A percentile compares a stretch with the other conserved stretches of the same genome.
Evolutionary conservation across 2,329 filamentous ascomycete genomes (phyloP).

Genomic region (Bertia moriformis): DNA sequence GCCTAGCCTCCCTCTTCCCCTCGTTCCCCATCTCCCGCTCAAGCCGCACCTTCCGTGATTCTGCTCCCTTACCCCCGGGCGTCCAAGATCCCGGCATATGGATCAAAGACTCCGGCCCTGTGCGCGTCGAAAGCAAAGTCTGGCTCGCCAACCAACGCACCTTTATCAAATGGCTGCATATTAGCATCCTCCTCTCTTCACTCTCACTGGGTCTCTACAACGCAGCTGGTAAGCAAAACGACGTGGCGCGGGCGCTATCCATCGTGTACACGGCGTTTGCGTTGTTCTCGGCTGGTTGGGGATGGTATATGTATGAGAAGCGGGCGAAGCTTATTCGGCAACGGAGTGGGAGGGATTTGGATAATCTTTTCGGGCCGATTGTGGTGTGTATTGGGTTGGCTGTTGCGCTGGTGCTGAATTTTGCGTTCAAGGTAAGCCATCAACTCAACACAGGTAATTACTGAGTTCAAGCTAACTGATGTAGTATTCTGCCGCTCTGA

Average conservation of each 20-base stretch:
- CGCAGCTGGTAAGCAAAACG: constrained; percentile 42
- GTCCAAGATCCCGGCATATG: constrained; percentile 44
- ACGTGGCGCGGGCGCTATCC: constrained; percentile 39
- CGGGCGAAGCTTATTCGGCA: constrained; percentile 40
- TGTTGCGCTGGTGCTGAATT: constrained; percentile 48
- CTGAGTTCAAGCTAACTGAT: not conserved
- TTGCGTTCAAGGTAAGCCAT: constrained; percentile 40
- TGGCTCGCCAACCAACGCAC: constrained; percentile 60
- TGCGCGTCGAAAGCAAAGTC: constrained; percentile 57
- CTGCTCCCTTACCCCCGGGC: constrained; percentile 37
- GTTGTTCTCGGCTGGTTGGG: constrained; percentile 47
- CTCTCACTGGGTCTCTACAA: constrained; percentile 52
- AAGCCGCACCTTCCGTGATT: constrained; percentile 9
- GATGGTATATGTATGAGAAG: constrained; percentile 49
- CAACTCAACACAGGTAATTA: not conserved
- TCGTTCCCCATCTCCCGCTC: not conserved
- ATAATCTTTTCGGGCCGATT: constrained; percentile 42
- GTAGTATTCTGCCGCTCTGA: not conserved
- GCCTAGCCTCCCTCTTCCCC: not conserved
- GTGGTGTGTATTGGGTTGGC: constrained; percentile 47
- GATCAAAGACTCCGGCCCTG: constrained; percentile 54
- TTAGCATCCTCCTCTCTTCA: constrained; percentile 46
- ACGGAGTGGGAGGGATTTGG: constrained; percentile 49
- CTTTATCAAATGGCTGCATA: constrained; percentile 60
- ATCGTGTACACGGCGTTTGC: constrained; percentile 49